Base-by-base conservation (phyloP, 225 moss, liverwort and hornwort species). In the Polytrichum formosum region DNA sequence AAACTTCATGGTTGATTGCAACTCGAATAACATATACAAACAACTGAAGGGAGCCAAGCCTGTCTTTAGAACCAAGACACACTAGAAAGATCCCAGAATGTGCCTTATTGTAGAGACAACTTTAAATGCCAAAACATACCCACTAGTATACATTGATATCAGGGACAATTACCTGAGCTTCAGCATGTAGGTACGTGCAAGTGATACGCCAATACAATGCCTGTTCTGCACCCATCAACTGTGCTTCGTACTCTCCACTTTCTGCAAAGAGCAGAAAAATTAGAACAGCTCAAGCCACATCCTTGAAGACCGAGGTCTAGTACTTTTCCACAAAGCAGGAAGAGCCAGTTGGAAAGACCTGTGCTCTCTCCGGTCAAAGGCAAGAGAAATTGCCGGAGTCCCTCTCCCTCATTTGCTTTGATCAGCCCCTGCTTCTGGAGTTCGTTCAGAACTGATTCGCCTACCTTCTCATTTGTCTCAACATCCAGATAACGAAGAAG, bases 391-490 rank as follows among this genome's bases (percentile, higher is more conserved):
- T 91, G 88, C 54, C 94, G 84, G 53, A 94, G 87, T 54, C 98
- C 91, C 72, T 80, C 88, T 70, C 74, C 76, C 78, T 82, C 79
- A 69, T 67, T 77, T 66, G 69, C 28, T 72, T 84, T 84, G 76
- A 93, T 73, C 72, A 87, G 81, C 28, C 87, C 84, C 54, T 88
- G 78, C 70, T 73, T 84, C 67, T 94, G 58, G 55, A 94, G 79
- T 80, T 92, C 91, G 66, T 74, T 73, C 81, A 98, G 78, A 20
- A 91, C 88, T 20, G 73, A 76, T 67, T 94, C 94, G 63, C 91
- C 94, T 55, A 91, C 94, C 78, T 92, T 98, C 73, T 92, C 92
- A 72, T 98, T 80, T 13, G 98, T 98, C 78, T 98, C 94, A 73
- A 98, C 91, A 78, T 94, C 94, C 54, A 98, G 75, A 72, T 84